Percentiles rank a stretch among this genome's conserved stretches.
Conservation (phyloP, 176 grass and related monocot genomes). For the Oryza meridionalis region DNA sequence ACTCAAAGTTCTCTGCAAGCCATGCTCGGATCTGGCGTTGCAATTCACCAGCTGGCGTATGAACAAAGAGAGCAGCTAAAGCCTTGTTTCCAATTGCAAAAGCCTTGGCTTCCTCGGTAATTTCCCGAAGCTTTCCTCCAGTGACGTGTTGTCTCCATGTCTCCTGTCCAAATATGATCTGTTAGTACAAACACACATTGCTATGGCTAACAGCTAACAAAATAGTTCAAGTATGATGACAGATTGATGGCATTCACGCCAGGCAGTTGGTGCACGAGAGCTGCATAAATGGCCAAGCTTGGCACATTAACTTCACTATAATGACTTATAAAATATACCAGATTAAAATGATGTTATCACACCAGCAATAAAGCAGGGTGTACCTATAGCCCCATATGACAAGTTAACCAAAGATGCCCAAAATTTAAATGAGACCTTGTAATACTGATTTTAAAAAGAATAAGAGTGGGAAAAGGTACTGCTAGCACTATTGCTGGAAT, state of each 20-base stretch:
- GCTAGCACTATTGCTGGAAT: not conserved
- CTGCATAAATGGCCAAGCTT: slow-evolving; percentile 33
- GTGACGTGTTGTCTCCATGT: slow-evolving; percentile 98
- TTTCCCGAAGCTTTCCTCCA: slow-evolving; percentile 92
- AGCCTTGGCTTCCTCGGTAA: slow-evolving; percentile 93
- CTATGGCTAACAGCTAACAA: slow-evolving; percentile 10
- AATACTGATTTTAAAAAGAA: not conserved
- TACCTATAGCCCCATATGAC: not conserved
- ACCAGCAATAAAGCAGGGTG: slow-evolving; percentile 35
- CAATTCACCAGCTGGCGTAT: slow-evolving; percentile 98
- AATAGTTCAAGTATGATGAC: slow-evolving; percentile 6
- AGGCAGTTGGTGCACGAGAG: not conserved
- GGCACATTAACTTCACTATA: slow-evolving; percentile 28
- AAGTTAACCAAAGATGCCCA: not conserved
- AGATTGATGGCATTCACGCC: slow-evolving; percentile 20
- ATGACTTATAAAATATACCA: slow-evolving; percentile 14
- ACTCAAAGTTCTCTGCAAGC: slow-evolving; percentile 98
- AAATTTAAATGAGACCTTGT: slow-evolving; percentile 15
- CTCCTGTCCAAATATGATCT: slow-evolving; percentile 60
- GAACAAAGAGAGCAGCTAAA: slow-evolving; percentile 95
- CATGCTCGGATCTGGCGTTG: slow-evolving; percentile 94
- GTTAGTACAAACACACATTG: slow-evolving; percentile 19
- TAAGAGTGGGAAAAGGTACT: not conserved
- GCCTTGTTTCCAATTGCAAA: slow-evolving; percentile 91
- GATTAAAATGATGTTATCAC: not conserved